Percentiles rank a stretch among this genome's conserved stretches.
Conservation (phyloP, 768 basidiomycete genomes). For the Chalciporus pseudorubinellus region DNA sequence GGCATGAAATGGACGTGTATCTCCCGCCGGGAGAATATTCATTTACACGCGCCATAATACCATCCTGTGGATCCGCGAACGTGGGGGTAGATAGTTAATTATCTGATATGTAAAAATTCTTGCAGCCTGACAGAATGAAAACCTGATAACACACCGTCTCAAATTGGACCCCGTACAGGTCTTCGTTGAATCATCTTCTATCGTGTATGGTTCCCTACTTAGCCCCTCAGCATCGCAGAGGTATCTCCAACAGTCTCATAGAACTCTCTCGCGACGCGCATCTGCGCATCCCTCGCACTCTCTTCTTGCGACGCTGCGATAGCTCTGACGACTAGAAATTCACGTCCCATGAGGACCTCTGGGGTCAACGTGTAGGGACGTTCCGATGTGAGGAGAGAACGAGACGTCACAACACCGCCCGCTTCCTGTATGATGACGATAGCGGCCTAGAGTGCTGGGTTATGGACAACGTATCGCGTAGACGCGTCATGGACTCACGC, state of each 20-base stretch:
- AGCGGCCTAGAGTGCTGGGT: constrained; percentile 52
- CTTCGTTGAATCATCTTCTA: background rate
- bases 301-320: constrained; percentile 61
- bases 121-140: no score
- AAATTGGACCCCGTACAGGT: no score
- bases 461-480: background rate
- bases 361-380: constrained; percentile 61
- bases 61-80: constrained; percentile 2
- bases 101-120: no score
- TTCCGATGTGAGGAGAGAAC: constrained; percentile 43
- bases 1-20: no score
- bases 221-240: constrained; percentile 39
- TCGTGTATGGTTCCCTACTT: background rate
- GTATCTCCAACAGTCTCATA: constrained; percentile 75
- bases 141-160: background rate
- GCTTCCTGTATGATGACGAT: constrained; percentile 89
- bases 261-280: constrained; percentile 78
- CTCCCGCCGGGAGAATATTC: no score
- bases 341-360: constrained; percentile 70
- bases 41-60: no score
- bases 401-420: constrained; percentile 72
- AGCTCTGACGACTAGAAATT: constrained; percentile 72
- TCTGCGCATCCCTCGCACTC: constrained; percentile 63
- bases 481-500: constrained; percentile 38
- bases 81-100: background rate